Conservation (phyloP, 2,329 filamentous ascomycete species). For the Peltaster fructicola region DNA sequence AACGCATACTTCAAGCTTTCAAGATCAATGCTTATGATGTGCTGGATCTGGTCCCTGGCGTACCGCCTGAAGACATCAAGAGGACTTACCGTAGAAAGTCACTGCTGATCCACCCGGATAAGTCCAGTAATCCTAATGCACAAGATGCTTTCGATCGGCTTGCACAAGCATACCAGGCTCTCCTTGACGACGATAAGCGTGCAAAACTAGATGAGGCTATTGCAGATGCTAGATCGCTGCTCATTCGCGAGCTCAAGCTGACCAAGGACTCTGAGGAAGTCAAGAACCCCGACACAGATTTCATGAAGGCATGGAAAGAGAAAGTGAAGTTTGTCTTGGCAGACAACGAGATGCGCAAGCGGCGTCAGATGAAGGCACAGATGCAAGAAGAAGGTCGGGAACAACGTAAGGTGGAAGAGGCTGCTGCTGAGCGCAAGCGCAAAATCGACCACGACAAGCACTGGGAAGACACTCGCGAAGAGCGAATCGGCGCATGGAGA, state of each 20-base stretch:
- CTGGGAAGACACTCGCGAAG: slow-evolving; percentile 85
- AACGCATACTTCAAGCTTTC: slow-evolving; percentile 83
- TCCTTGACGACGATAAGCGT: slow-evolving; percentile 89
- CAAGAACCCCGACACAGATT: slow-evolving; percentile 52
- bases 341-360: slow-evolving; percentile 73
- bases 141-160: slow-evolving; percentile 93
- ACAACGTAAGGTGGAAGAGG: slow-evolving; percentile 70
- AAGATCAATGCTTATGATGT: slow-evolving; percentile 76
- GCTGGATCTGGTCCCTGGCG: slow-evolving; percentile 85
- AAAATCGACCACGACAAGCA: slow-evolving; percentile 78
- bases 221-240: slow-evolving; percentile 81
- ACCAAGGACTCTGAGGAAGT: slow-evolving; percentile 76
- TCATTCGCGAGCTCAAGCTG: slow-evolving; percentile 90
- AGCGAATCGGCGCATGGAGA: slow-evolving; percentile 86
- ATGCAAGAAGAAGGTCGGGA: slow-evolving; percentile 92
- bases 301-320: slow-evolving; percentile 70
- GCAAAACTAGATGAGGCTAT: slow-evolving; percentile 81
- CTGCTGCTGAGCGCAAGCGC: slow-evolving; percentile 44
- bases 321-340: slow-evolving; percentile 81
- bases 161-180: slow-evolving; percentile 79
- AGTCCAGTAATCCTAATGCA: slow-evolving; percentile 76
- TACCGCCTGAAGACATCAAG: slow-evolving; percentile 93
- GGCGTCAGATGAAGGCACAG: slow-evolving; percentile 76
- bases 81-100: slow-evolving; percentile 88
- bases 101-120: slow-evolving; percentile 97